These are phyloP conservation scores for Gomphus bonarii DNA, from an alignment of 1,284 basidiomycete species.

Conservation along the genomic window DNA sequence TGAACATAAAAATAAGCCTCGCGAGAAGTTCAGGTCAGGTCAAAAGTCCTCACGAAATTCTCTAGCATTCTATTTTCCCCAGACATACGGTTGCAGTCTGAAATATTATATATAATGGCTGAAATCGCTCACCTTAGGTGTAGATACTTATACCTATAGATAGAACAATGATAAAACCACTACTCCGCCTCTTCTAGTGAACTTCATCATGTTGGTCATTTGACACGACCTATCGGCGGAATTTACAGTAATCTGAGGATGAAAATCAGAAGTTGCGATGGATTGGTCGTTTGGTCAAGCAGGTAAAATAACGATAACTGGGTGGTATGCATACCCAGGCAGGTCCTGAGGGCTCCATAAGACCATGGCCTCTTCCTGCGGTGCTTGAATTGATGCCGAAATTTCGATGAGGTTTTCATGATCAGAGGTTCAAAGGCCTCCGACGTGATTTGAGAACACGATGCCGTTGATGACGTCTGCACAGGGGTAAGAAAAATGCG, in stretches of 20 bases:
- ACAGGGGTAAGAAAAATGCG: neutral
- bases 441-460: conserved; percentile 51
- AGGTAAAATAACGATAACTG: neutral
- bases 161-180: conserved; percentile 40
- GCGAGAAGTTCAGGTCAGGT: neutral
- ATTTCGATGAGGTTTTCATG: conserved; percentile 70
- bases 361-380: conserved; percentile 61
- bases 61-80: conserved; percentile 79
- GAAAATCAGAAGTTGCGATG: conserved; percentile 70
- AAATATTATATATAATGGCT: conserved; percentile 78
- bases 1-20: conserved; percentile 16
- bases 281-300: conserved; percentile 32
- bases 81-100: conserved; percentile 68
- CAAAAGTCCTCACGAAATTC: conserved; percentile 40
- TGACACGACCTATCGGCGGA: conserved; percentile 73
- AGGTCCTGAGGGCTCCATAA: conserved; percentile 66
- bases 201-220: conserved; percentile 61
- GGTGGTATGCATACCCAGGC: conserved; percentile 52
- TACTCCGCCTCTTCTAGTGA: conserved; percentile 54
- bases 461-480: conserved; percentile 62
- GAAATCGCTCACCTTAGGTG: neutral
- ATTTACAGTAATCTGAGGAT: conserved; percentile 74
- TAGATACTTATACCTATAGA: neutral
- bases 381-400: conserved; percentile 58
- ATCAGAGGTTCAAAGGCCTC: conserved; percentile 63